Conservation (phyloP, 1,284 basidiomycete species). For the Phylloboletellus chloephorus region DNA sequence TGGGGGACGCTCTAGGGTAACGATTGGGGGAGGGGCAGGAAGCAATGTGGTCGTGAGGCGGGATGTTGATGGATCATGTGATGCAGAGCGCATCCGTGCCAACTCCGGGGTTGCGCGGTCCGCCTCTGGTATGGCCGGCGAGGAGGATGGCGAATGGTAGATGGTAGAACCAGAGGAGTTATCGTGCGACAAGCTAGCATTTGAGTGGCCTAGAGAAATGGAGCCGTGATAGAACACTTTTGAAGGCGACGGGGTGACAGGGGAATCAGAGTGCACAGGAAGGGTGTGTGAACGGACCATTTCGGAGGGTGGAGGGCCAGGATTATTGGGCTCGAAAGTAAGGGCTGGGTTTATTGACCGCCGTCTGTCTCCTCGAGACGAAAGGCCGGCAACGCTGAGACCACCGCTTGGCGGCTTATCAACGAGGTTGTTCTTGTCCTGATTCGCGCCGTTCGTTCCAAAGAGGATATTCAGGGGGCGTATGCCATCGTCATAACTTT, state of each 20-base stretch:
- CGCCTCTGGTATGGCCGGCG: slow-evolving; percentile 25
- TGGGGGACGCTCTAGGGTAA: slow-evolving; percentile 25
- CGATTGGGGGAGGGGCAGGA: slow-evolving; percentile 16
- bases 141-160: slow-evolving; percentile 31
- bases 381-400: slow-evolving; percentile 26
- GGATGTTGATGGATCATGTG: slow-evolving; percentile 17
- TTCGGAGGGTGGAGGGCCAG: slow-evolving; percentile 34
- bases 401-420: slow-evolving; percentile 7
- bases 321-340: slow-evolving; percentile 31
- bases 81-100: slow-evolving; percentile 20
- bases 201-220: slow-evolving; percentile 17
- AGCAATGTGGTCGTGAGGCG: slow-evolving; percentile 20
- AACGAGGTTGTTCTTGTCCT: slow-evolving; percentile 5
- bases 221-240: slow-evolving; percentile 16
- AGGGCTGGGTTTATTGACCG: slow-evolving; percentile 41
- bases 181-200: slow-evolving; percentile 24
- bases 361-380: slow-evolving; percentile 35
- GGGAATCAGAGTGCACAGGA: slow-evolving; percentile 21
- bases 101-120: slow-evolving; percentile 19
- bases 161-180: slow-evolving; percentile 27
- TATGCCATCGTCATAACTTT: slow-evolving; percentile 57
- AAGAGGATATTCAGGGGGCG: slow-evolving; percentile 47
- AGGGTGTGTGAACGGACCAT: slow-evolving; percentile 33
- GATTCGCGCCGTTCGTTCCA: slow-evolving; percentile 21
- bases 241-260: slow-evolving; percentile 17